These are phyloP conservation scores for Straminergon stramineum DNA, from an alignment of 225 moss, liverwort and hornwort genomes.

Conservation along the genomic window DNA sequence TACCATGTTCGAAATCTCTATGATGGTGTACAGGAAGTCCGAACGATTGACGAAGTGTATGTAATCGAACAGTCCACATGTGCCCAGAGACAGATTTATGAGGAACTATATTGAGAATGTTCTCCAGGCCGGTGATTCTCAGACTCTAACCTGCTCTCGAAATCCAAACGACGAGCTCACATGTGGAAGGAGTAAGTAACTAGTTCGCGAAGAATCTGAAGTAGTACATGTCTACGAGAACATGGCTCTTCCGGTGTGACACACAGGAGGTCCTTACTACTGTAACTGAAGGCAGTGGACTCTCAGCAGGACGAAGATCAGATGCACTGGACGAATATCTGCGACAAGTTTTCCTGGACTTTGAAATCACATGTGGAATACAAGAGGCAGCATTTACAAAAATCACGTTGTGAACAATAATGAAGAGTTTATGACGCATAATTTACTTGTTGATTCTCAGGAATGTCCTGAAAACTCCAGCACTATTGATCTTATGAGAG, in stretches of 20 bases:
- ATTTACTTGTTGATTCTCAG: background rate
- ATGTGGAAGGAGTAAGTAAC: background rate
- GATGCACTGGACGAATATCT: background rate
- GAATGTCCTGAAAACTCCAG: background rate
- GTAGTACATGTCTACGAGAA: background rate
- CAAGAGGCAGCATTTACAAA: background rate
- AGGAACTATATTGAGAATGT: background rate
- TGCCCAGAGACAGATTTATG: background rate
- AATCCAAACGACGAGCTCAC: background rate
- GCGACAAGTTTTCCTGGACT: background rate
- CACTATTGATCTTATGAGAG: background rate
- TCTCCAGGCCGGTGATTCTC: background rate
- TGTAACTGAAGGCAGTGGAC: background rate
- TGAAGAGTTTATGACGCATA: background rate
- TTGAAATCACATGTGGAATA: background rate
- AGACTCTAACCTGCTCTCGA: background rate
- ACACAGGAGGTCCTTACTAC: background rate
- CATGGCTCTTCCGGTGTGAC: background rate
- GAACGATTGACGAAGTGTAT: background rate
- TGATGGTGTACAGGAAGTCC: background rate
- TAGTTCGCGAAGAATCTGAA: background rate
- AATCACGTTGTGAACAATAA: background rate
- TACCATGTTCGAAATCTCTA: background rate
- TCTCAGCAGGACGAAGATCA: background rate
- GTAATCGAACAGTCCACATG: background rate